Evolutionary conservation across 495 filamentous ascomycete species (phyloP), one percentile per base, ranked within the genome.

Genomic region (Opeltia flavorubescens): DNA sequence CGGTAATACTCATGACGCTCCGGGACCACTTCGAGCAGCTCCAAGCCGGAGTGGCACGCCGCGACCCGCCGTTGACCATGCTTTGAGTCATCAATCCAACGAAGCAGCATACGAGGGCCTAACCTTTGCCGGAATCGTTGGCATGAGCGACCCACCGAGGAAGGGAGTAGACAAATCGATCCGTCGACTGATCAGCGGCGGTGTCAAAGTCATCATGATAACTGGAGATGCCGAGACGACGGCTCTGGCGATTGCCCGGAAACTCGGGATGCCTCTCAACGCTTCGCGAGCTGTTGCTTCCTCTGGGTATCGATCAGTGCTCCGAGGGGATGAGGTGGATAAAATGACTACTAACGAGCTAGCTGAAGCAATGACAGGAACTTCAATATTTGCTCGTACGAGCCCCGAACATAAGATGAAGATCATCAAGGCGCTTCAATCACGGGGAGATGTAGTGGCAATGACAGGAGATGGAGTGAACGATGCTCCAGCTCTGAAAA

Each of bases 391-490:
- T 53, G 91, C 91, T 13, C 83, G 91, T 31, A 95, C 93, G 12
- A 94, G 84, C 52, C 91, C 91, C 2, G 91, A 96, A 47, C 91
- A 98, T 65, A 98, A 98, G 62, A 72, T 96, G 71, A 95, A 95
- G 60, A 96, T 98, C 59, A 81, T 98, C 50, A 72, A 74, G 41
- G 93, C 91, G 0, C 76, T 98, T 28, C 91, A 98, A 58, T 75
- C 83, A 31, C 84, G 89, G 25, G 91, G 93, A 26, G 93, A 96
- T 63, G 88, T 98, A 25, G 93, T 98, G 36, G 91, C 91, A 45
- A 98, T 98, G 91, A 98, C 91, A 5, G 91, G 91, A 6, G 91
- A 98, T 55, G 91, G 91, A 46, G 91, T 98, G 40, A 98, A 98
- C 54, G 91, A 98, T 66, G 91, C 91, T 18, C 91, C 91, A 2